phyloP scores from a whole-genome alignment of 129 eudicot genomes.

The Centrapalus pauciflorus region DNA sequence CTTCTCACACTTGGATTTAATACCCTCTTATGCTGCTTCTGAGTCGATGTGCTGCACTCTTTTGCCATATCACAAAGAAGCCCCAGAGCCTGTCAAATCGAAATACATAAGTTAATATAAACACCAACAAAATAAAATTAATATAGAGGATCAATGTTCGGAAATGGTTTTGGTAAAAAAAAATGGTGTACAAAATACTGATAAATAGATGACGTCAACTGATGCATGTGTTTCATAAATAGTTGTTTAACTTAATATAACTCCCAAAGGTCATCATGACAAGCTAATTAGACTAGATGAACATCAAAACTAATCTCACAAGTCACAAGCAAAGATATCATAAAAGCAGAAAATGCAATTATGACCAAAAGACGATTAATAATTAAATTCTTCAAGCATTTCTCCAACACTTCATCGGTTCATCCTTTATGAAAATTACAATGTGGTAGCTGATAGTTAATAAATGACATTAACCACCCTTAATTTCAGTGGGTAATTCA shows the following conservation, averaged over 20 bases:
- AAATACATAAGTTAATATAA: conserved; percentile 5
- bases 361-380: neutral
- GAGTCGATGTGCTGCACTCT: conserved; percentile 32
- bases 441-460: too few relatives aligned
- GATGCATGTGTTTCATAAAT: neutral
- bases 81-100: conserved; percentile 63
- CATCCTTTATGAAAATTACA: too few relatives aligned
- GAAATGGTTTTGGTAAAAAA: neutral
- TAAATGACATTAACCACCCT: too few relatives aligned
- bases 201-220: neutral
- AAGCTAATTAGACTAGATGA: neutral
- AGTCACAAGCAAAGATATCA: too few relatives aligned
- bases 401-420: too few relatives aligned
- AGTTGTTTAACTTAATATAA: neutral
- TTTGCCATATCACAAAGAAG: conserved; percentile 70
- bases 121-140: neutral
- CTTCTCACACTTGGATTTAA: conserved; percentile 34
- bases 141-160: neutral
- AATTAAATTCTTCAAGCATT: too few relatives aligned
- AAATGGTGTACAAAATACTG: neutral
- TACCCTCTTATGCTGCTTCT: conserved; percentile 43
- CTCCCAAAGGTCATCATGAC: neutral
- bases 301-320: neutral
- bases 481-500: too few relatives aligned
- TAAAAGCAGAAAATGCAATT: neutral